Evolutionary conservation across 1,284 basidiomycete genomes (phyloP), one percentile per base, ranked within the genome.

Genomic region (Sanghuangporus weigelae): DNA sequence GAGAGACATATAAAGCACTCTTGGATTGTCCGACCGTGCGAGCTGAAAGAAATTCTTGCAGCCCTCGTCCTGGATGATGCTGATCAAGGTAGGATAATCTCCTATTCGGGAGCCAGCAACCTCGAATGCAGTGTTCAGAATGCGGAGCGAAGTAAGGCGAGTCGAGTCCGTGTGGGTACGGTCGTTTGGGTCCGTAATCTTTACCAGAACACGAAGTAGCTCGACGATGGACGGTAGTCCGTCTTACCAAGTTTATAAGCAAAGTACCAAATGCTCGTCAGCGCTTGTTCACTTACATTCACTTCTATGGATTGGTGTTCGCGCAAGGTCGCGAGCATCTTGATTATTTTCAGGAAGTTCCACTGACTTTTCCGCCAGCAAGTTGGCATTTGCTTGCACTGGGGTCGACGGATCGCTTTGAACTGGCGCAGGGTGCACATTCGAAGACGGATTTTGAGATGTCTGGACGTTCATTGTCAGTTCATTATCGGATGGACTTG

Each of bases 21-120:
- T 80, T 1, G 85, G 82, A 64, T 94, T 92, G 68, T 98, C 95
- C 5, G 94, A 94, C 46, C 95, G 85, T 8, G 94, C 95, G 16
- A 98, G 84, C 76, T 95, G 90, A 80, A 99, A 98, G 42, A 99
- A 85, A 72, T 92, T 95, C 75, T 97, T 96, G 82, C 96, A 98
- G 0, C 94, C 95, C 63, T 92, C 84, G 73, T 99, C 97, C 35
- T 92, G 78, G 54, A 96, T 79, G 64, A 96, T 81, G 3, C 80
- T 77, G 59, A 86, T 79, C 46, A 96, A 77, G 2, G 91, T 90
- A 3, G 90, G 86, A 71, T 89, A 95, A 36, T 82, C 78, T 53
- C 86, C 84, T 62, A 99, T 85, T 50, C 83, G 83, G 19, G 81
- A 75, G 3, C 96, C 95, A 7, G 92, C 85, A 38, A 90, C 86